Evolutionary conservation across 805 yeast genomes (phyloP).

Genomic region (Starmera quercuum): DNA sequence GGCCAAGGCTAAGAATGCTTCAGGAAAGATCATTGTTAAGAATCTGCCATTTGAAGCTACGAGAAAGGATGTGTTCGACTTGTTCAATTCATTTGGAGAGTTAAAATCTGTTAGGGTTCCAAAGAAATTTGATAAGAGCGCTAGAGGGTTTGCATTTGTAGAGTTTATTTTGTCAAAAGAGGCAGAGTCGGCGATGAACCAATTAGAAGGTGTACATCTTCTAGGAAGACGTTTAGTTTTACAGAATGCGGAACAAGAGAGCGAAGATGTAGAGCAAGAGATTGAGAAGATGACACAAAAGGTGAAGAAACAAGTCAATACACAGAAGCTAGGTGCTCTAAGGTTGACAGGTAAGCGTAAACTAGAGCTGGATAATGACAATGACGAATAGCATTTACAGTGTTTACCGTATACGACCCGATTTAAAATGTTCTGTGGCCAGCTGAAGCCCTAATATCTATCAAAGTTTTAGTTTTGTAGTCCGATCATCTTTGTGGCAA

Average conservation of each 20-base stretch:
- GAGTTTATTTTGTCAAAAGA: slow-evolving; percentile 83
- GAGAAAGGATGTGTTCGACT: slow-evolving; percentile 84
- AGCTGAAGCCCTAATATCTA: no score
- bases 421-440: no score
- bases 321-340: slow-evolving; percentile 64
- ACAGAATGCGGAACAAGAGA: slow-evolving; percentile 83
- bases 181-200: slow-evolving; percentile 91
- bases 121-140: slow-evolving; percentile 87
- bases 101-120: slow-evolving; percentile 93
- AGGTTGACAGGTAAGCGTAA: slow-evolving; percentile 69
- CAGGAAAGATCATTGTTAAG: slow-evolving; percentile 86
- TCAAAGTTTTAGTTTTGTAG: no score
- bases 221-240: slow-evolving; percentile 90
- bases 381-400: slow-evolving; percentile 19
- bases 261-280: slow-evolving; percentile 82
- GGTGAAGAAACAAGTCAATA: slow-evolving; percentile 74
- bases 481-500: no score
- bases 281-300: slow-evolving; percentile 85
- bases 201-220: slow-evolving; percentile 91
- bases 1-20: slow-evolving; percentile 26
- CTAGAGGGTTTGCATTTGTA: slow-evolving; percentile 97
- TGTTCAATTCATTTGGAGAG: slow-evolving; percentile 92
- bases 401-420: no score
- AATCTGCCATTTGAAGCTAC: slow-evolving; percentile 96
- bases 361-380: slow-evolving; percentile 53